Evolutionary conservation across 1,284 basidiomycete species (phyloP).

Genomic region (Blastosporella zonata): DNA sequence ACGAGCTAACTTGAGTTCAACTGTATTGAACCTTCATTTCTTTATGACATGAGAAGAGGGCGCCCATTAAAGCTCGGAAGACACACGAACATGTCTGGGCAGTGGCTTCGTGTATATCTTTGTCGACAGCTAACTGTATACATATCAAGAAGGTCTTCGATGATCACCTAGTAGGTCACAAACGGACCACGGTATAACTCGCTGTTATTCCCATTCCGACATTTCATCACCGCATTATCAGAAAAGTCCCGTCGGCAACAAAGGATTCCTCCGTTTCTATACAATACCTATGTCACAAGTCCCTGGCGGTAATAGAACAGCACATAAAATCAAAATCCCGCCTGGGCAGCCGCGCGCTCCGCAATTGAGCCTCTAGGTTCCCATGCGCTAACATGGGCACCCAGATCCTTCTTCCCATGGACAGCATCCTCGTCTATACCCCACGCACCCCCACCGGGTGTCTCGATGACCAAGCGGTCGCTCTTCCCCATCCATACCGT

Average conservation of each 20-base stretch:
- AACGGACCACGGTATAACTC: not conserved
- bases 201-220: not conserved
- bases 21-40: not conserved
- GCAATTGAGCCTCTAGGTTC: constrained; percentile 73
- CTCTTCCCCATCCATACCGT: constrained; percentile 86
- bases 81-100: not conserved
- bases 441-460: constrained; percentile 94
- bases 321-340: constrained; percentile 54
- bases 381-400: constrained; percentile 50
- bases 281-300: not conserved
- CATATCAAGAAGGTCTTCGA: not conserved
- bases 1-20: not conserved
- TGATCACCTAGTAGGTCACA: not conserved
- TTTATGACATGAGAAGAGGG: not conserved
- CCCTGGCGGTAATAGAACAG: not conserved
- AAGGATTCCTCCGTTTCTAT: not conserved
- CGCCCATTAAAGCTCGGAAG: not conserved
- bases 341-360: constrained; percentile 68
- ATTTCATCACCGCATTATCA: not conserved
- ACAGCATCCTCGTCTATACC: constrained; percentile 47
- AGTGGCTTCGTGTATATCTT: not conserved
- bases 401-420: constrained; percentile 26
- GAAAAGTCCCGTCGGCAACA: not conserved
- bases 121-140: not conserved
- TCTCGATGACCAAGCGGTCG: constrained; percentile 80